Percentiles rank a stretch among this genome's conserved stretches.
phyloP scores from a whole-genome alignment of 2,329 filamentous ascomycete species.

The Claviceps monticola region DNA sequence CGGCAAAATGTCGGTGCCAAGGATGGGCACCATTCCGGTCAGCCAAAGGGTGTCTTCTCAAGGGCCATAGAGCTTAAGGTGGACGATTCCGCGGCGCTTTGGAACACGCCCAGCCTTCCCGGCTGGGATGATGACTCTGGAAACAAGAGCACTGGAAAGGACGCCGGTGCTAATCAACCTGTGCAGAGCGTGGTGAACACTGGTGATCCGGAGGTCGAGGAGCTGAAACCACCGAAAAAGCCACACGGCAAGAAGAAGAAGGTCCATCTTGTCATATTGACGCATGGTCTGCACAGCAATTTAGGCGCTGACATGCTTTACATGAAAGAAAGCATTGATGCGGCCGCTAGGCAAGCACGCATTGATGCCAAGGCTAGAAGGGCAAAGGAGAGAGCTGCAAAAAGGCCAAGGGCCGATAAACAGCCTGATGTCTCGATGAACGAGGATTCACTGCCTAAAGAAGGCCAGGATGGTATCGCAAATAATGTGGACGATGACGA shows the following conservation, averaged over 20 bases:
- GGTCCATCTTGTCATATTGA: conserved; percentile 81
- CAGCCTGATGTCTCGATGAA: not conserved
- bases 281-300: conserved; percentile 92
- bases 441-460: conserved; percentile 4
- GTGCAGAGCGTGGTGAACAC: conserved; percentile 21
- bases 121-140: conserved; percentile 40
- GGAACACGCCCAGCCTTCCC: conserved; percentile 82
- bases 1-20: conserved; percentile 47
- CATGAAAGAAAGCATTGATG: conserved; percentile 93
- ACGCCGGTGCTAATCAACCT: conserved; percentile 16
- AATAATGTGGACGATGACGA: conserved; percentile 18
- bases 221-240: conserved; percentile 6
- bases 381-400: conserved; percentile 30
- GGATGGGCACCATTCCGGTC: conserved; percentile 45
- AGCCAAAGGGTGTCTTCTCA: conserved; percentile 69
- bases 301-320: conserved; percentile 93
- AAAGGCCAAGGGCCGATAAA: conserved; percentile 6
- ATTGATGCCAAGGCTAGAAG: conserved; percentile 51
- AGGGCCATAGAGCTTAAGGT: conserved; percentile 64
- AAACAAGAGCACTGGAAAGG: conserved; percentile 14
- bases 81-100: conserved; percentile 78
- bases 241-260: conserved; percentile 50
- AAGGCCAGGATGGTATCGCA: conserved; percentile 5
- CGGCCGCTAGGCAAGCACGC: conserved; percentile 60
- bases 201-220: conserved; percentile 15